These are phyloP conservation scores for Hanseniaspora valbyensis DNA, from an alignment of 805 yeast species.

Conservation along the genomic window DNA sequence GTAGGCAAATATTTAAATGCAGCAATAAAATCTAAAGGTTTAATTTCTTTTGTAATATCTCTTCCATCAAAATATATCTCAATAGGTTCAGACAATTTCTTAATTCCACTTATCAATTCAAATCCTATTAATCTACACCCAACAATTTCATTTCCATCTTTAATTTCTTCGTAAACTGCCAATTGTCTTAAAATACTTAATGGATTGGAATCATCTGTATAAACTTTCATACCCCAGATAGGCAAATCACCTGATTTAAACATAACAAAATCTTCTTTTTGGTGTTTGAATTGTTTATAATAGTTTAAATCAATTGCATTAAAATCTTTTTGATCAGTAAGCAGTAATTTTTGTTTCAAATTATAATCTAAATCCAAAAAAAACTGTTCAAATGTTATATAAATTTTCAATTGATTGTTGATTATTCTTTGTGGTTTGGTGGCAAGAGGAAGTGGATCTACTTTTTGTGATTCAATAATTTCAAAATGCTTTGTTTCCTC, in stretches of 20 bases:
- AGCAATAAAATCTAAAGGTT: background rate
- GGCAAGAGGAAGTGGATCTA: background rate
- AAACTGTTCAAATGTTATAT: constrained; percentile 1
- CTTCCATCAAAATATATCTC: constrained; percentile 9
- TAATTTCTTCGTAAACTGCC: constrained; percentile 44
- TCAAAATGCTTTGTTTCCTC: background rate
- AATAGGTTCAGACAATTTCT: constrained; percentile 19
- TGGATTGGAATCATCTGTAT: constrained; percentile 88
- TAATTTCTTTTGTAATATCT: background rate
- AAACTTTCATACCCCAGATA: constrained; percentile 86
- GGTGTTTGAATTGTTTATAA: background rate
- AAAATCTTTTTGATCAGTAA: background rate
- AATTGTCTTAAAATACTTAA: constrained; percentile 63
- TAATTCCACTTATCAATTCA: constrained; percentile 24
- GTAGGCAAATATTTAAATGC: constrained; percentile 41
- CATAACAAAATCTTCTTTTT: background rate
- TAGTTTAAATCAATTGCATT: background rate
- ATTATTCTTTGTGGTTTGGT: constrained; percentile 2
- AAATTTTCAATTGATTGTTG: constrained; percentile 1
- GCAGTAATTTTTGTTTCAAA: background rate
- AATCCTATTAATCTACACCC: constrained; percentile 26
- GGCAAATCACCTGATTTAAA: constrained; percentile 6
- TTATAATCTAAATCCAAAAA: constrained; percentile 5
- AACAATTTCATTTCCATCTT: constrained; percentile 22
- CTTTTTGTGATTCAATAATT: background rate